Evolutionary conservation across 371 early-diverging fungal species (phyloP), one percentile per base, ranked within the genome.

Genomic region (Syncephalastrum sp.): DNA sequence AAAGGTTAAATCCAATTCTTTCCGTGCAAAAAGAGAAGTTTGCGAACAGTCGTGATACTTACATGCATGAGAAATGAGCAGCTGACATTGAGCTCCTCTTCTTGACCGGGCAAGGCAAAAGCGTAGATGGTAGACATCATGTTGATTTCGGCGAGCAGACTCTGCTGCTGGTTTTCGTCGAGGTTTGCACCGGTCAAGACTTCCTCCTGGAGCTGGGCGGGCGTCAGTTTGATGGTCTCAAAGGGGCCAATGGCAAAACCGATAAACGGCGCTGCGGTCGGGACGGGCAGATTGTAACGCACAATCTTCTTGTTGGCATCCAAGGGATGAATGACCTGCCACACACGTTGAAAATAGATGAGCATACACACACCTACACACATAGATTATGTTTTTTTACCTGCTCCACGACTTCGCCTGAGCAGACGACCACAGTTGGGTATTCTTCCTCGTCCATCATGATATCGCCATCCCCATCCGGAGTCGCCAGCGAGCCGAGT

Each of bases 181-280:
- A 79, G 53, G 19, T 81, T 84, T 3, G 81, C 69, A n/a, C 68
- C 68, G 23, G 60, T 72, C 60, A 79, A 58, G 54, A 81, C 54
- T 69, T 72, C 61, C 51, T 79, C 68, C 51, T 77, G 72, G 42
- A 76, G 57, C 41, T 79, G 71, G 3, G 65, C 64, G 5, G 80
- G 74, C 12, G 79, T 77, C 41, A 75, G 42, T 45, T 77, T 70
- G 41, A 79, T 68, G 63, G 74, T 74, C 51, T 84, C 79, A 55
- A 91, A 88, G 6, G 91, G 90, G 0, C 91, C 94, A 19, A 82
- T 74, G 0, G 88, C 90, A 55, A 92, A 86, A 14, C 83, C 81
- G 52, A 93, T 83, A 54, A 82, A 79, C 3, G 89, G 83, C 3
- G 93, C 90, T 5, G 89, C 65, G 15, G 84, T 83, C 2, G 88